These are phyloP conservation scores for Eucalyptus urophylla DNA, from an alignment of 345 rosid genomes.

Conservation along the genomic window DNA sequence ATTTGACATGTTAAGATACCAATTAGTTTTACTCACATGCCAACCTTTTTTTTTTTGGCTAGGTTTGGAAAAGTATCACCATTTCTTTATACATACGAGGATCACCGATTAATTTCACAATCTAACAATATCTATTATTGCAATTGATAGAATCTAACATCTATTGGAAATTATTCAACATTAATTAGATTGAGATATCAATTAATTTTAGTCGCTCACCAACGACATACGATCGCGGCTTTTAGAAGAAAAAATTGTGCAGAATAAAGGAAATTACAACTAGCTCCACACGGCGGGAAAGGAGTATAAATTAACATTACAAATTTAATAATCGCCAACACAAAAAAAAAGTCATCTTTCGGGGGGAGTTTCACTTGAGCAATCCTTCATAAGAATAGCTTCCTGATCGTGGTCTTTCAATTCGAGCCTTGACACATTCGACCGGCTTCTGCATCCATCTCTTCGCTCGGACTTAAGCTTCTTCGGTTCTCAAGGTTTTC, in stretches of 20 bases:
- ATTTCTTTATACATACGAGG: neutral
- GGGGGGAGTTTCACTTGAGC: neutral
- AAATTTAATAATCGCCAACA: no score
- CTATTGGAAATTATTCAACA: neutral
- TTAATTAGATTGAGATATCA: neutral
- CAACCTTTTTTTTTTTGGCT: neutral
- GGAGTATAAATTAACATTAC: no score
- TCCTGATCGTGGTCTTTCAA: neutral
- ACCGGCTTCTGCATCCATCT: no score
- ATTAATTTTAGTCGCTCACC: no score
- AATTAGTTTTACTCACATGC: neutral
- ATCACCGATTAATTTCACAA: fast-evolving
- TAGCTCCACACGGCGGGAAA: no score
- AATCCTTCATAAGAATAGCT: neutral
- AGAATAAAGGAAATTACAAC: no score
- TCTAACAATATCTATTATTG: no score
- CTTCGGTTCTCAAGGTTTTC: neutral
- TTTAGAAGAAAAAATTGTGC: no score
- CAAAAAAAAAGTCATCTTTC: neutral
- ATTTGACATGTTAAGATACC: neutral
- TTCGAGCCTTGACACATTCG: no score
- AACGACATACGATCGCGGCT: no score
- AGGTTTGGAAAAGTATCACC: neutral
- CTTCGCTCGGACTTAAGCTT: neutral
- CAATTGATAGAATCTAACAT: neutral